Evolutionary conservation across 306 rosid species (phyloP), one percentile per base, ranked within the genome.

Genomic region (Datisca glomerata): DNA sequence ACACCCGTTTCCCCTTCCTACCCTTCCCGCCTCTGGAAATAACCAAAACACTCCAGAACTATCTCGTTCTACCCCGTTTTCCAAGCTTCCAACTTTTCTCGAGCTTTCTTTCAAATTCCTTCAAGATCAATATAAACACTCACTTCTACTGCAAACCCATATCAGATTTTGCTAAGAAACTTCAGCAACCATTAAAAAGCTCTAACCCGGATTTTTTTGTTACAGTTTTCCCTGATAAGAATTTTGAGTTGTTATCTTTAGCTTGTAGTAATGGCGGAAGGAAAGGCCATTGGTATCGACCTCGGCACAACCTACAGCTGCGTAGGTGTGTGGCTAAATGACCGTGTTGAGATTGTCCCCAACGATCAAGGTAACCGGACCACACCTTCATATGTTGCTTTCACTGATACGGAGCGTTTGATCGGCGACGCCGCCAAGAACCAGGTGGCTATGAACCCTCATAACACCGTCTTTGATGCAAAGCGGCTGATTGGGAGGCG

Each of bases 291-390:
- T 3, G 96, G 96, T 13, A 86, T 86, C 51, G 92, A 86, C 65
- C 71, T 86, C 3, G 96, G 92, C 33, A 86, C 94, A 0, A 86
- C 96, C 43, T 86, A 86, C 69, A 81, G 92, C 68, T 86, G 94
- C 45, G 86, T 86, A 0, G 94, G 94, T 0, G 86, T 56, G 12
- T 86, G 94, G 96, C 72, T 44, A 21, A 65, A 75, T 74, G 86
- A 86, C 59, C 83, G 94, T 2, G 96, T 81, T 0, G 94, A 86
- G 66, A 86, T 86, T 60, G 73, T 86, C 9, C 71, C 96, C 4
- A 81, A 86, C 23, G 94, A 86, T 24, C 94, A 86, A 60, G 96
- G 96, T 11, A 86, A 86, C 64, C 69, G 84, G 0, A 86, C 96
- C 9, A 81, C 96, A 1, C 96, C 94, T 0, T 86, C 94, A 33